These are phyloP conservation scores for Colletotrichum siamense DNA, from an alignment of 2,329 filamentous ascomycete species.

Conservation along the genomic window DNA sequence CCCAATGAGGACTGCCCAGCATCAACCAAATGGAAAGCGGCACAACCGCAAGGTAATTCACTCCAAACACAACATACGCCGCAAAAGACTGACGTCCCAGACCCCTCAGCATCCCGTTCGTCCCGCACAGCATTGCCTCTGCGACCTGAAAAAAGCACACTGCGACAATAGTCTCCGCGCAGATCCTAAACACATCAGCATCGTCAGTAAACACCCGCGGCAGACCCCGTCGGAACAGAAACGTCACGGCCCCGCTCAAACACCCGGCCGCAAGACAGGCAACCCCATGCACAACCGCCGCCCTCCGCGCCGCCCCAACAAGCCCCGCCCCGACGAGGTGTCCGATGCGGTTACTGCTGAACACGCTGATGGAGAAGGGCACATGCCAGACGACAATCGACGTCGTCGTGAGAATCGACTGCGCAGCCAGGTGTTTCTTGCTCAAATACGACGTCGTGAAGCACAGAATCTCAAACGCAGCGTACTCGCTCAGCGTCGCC, in stretches of 20 bases:
- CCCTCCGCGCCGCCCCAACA: conserved; percentile 18
- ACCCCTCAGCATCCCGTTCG: background rate
- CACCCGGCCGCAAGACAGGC: background rate
- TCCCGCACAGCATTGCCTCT: background rate
- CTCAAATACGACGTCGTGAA: conserved; percentile 50
- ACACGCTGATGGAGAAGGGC: conserved; percentile 47
- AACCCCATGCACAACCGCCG: background rate
- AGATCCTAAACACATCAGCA: background rate
- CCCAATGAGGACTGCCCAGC: background rate
- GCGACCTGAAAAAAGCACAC: background rate
- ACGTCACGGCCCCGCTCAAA: background rate
- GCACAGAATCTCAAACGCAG: conserved; percentile 47
- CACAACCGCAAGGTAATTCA: background rate
- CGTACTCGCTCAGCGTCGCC: conserved; percentile 48
- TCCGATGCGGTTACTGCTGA: conserved; percentile 45
- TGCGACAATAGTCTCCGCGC: fast-evolving
- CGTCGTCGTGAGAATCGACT: conserved; percentile 44
- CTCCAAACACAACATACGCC: background rate
- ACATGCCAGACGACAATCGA: conserved; percentile 47
- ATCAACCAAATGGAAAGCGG: background rate
- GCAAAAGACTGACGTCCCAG: background rate
- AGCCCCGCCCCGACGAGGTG: conserved; percentile 45
- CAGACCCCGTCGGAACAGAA: background rate
- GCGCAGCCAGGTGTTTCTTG: conserved; percentile 46
- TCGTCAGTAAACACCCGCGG: background rate